phyloP scores from a whole-genome alignment of 2,329 filamentous ascomycete species.

The Aspergillus neotritici region DNA sequence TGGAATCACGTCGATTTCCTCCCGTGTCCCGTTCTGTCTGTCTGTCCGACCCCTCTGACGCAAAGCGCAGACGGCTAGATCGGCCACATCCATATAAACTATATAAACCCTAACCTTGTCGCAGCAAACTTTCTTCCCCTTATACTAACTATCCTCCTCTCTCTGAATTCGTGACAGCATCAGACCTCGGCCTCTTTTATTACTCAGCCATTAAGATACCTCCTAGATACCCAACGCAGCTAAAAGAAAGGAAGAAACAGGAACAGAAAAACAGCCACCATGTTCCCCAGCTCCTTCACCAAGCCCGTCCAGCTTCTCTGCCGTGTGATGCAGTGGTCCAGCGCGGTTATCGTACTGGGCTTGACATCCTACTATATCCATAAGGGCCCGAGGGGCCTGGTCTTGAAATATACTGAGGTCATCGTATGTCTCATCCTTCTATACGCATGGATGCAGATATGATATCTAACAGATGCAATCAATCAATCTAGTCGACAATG shows the following conservation, averaged over 20 bases:
- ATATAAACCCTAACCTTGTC: too few species aligned
- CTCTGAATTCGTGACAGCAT: neutral
- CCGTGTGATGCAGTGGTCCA: conserved; percentile 33
- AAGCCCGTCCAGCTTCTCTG: conserved; percentile 29
- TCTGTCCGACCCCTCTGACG: too few species aligned
- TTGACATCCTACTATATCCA: conserved; percentile 38
- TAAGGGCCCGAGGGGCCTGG: conserved; percentile 25
- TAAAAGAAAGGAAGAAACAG: neutral
- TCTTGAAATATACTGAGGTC: conserved; percentile 36
- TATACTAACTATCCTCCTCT: neutral
- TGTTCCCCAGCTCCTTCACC: conserved; percentile 20
- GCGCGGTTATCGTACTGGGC: conserved; percentile 39
- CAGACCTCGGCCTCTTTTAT: too few species aligned
- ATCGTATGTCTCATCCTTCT: conserved; percentile 28
- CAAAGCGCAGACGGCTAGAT: too few species aligned
- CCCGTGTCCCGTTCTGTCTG: too few species aligned
- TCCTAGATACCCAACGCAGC: neutral
- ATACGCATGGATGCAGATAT: neutral
- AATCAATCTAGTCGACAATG: conserved; percentile 23
- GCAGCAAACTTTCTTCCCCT: too few species aligned
- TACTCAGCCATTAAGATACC: neutral
- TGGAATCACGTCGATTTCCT: too few species aligned
- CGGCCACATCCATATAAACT: too few species aligned
- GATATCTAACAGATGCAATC: conserved; percentile 6
- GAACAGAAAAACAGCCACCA: conserved; percentile 11